Evolutionary conservation across 495 filamentous ascomycete genomes (phyloP), one percentile per base, ranked within the genome.

Genomic region (Neurospora sp.): DNA sequence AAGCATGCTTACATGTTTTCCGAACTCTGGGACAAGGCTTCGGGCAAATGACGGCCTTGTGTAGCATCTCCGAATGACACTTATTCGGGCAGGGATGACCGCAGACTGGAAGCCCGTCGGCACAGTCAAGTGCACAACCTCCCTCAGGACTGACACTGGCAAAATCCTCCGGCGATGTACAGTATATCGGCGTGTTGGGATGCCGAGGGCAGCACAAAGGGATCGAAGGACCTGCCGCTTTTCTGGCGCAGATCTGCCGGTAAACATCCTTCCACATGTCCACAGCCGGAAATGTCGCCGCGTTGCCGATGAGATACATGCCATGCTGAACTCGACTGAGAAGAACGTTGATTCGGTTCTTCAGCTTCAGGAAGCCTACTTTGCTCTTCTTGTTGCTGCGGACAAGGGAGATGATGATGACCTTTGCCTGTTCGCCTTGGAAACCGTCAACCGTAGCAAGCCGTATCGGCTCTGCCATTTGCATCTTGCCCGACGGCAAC

Each of bases 401-500:
- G 14, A 96, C 93, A 0, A 96, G 81, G 0, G 92, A 94, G n/a
- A 96, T 85, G n/a, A 96, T 83, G 10, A 96, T 85, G 4, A 95
- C 85, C 70, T 93, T 92, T 16, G 92, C 92, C 76, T 96, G 92
- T 77, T 96, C 92, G 8, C 91, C 91, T 75, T 94, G 92, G 72
- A 94, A 94, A 76, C 93, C 94, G 78, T 96, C 93, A n/a, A 96
- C 89, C 0, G 91, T 96, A n/a, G 93, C 91, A 7, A 93, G 78
- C 37, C 90, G 83, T 3, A 96, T 80, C n/a, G n/a, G n/a, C n/a
- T 90, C 83, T 0, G 90, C 74, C 1, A 94, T 81, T 1, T 82
- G 87, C 27, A 82, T 85, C 75, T 88, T 89, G 68, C 80, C 72
- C 38, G 72, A 31, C 38, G 37, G 12, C 1, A 41, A 16, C 14